phyloP scores from a whole-genome alignment of 345 rosid species.

The Balakata baccata region DNA sequence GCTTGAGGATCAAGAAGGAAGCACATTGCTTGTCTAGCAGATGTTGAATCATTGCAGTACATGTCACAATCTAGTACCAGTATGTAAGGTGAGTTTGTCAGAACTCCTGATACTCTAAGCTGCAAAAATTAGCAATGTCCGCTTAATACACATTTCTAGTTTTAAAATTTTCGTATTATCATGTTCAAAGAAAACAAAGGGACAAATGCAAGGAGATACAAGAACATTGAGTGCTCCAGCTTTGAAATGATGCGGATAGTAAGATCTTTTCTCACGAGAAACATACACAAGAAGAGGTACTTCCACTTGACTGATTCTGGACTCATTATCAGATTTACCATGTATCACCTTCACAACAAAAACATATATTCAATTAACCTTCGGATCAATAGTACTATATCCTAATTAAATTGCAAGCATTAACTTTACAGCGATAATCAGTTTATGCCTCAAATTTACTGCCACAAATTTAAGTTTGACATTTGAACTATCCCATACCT shows the following conservation, averaged over 20 bases:
- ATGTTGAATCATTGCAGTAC: conserved; percentile 45
- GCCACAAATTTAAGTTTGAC: neutral
- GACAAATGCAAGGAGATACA: conserved; percentile 20
- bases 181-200: neutral
- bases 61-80: conserved; percentile 50
- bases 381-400: too few species aligned
- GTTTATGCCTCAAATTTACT: neutral
- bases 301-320: neutral
- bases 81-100: conserved; percentile 45
- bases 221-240: conserved; percentile 57
- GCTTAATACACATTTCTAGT: neutral
- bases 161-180: too few species aligned
- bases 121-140: conserved; percentile 13
- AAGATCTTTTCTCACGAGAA: conserved; percentile 44
- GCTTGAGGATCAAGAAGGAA: conserved; percentile 35
- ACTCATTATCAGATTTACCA: neutral
- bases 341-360: conserved; percentile 22
- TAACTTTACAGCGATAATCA: too few species aligned
- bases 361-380: neutral
- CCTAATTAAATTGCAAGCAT: too few species aligned
- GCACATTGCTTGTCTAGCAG: conserved; percentile 50
- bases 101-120: conserved; percentile 50
- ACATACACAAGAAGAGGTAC: conserved; percentile 45
- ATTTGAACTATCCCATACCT: conserved; percentile 19
- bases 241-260: conserved; percentile 43